Conservation (phyloP, 805 yeast genomes). For the Scheffersomyces lignosus region DNA sequence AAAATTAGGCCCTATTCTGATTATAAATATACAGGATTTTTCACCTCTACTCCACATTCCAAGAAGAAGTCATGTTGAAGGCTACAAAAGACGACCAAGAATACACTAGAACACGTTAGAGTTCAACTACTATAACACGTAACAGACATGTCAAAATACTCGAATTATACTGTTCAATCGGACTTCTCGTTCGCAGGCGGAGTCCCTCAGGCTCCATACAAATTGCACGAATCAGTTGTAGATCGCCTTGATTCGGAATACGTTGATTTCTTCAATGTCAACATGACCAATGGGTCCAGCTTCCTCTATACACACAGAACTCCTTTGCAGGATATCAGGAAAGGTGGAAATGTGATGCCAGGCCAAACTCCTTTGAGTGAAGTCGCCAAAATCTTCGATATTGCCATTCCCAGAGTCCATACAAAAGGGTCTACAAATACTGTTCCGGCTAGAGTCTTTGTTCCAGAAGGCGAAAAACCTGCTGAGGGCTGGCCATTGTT, state of each 20-base stretch:
- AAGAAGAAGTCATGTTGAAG: no score
- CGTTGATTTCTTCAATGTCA: conserved; percentile 31
- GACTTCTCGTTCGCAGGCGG: conserved; percentile 27
- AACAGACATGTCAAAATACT: no score
- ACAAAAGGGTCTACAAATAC: conserved; percentile 16
- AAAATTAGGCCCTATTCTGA: no score
- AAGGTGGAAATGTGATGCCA: conserved; percentile 41
- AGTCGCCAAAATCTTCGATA: conserved; percentile 28
- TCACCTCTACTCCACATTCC: no score
- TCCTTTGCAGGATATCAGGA: conserved; percentile 29
- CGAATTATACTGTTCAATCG: conserved; percentile 13
- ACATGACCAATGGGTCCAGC: conserved; percentile 23
- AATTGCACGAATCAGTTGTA: conserved; percentile 26
- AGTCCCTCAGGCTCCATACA: conserved; percentile 28
- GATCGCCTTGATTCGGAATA: conserved; percentile 38
- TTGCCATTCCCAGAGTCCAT: conserved; percentile 31
- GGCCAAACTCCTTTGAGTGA: conserved; percentile 36
- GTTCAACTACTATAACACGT: no score
- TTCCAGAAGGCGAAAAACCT: conserved; percentile 36
- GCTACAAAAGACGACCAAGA: no score
- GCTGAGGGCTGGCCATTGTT: conserved; percentile 37
- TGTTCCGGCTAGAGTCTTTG: conserved; percentile 35
- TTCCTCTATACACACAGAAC: conserved; percentile 35
- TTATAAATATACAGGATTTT: no score
- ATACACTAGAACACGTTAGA: no score